phyloP scores from a whole-genome alignment of 2,329 filamentous ascomycete genomes.

The Alternaria brassicae region DNA sequence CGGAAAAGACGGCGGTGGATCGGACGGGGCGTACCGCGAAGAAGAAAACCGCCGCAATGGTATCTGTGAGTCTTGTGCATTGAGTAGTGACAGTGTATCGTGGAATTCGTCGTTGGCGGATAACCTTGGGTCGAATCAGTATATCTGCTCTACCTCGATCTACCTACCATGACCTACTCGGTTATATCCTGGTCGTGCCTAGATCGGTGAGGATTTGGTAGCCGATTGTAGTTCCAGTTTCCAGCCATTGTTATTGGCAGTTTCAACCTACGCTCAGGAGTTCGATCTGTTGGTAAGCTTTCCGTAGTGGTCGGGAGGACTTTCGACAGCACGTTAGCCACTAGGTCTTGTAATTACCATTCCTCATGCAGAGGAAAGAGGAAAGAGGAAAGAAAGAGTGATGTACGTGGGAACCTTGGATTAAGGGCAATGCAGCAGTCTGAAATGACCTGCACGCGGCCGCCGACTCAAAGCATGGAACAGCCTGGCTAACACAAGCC shows the following conservation, averaged over 20 bases:
- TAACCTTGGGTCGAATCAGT: neutral
- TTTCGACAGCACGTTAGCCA: neutral
- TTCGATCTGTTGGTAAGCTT: neutral
- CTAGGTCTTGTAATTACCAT: neutral
- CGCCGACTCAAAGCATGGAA: neutral
- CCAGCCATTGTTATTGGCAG: neutral
- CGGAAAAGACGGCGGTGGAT: neutral
- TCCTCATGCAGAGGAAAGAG: neutral
- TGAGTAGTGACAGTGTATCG: neutral
- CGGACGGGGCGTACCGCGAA: neutral
- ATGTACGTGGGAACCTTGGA: neutral
- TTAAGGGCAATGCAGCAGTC: neutral
- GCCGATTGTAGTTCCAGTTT: neutral
- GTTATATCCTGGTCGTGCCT: neutral
- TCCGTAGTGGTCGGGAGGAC: too few species aligned
- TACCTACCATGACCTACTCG: neutral
- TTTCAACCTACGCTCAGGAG: neutral
- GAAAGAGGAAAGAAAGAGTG: neutral
- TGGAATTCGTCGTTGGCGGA: neutral
- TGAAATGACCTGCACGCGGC: neutral
- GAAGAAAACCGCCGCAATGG: neutral
- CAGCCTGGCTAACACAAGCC: neutral
- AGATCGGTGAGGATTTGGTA: neutral
- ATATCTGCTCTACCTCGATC: neutral
- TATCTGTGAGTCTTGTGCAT: neutral